Conservation (phyloP, 768 basidiomycete genomes). For the Lepiota brunneoincarnata region DNA sequence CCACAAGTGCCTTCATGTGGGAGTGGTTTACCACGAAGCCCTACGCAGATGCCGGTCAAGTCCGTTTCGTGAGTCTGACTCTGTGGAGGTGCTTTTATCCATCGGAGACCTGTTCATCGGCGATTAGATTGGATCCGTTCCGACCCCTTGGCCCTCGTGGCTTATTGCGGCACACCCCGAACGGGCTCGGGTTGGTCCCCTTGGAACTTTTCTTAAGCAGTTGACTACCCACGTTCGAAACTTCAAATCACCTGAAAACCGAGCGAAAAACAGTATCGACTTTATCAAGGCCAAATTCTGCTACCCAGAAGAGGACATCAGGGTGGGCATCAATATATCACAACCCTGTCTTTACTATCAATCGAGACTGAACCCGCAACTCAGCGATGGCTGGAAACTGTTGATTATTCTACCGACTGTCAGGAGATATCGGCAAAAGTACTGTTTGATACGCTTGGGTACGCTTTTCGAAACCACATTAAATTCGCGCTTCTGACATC, state of each 20-base stretch:
- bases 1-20: slow-evolving; percentile 93
- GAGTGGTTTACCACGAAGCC: slow-evolving; percentile 84
- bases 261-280: slow-evolving; percentile 57
- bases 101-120: not conserved
- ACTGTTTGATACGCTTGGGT: slow-evolving; percentile 70
- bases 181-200: slow-evolving; percentile 48
- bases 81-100: not conserved
- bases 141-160: slow-evolving; percentile 98
- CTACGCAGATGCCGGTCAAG: slow-evolving; percentile 74
- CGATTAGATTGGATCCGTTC: slow-evolving; percentile 73
- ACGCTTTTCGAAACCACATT: slow-evolving; percentile 18
- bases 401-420: slow-evolving; percentile 71
- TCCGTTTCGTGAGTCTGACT: slow-evolving; percentile 67
- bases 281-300: slow-evolving; percentile 81
- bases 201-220: slow-evolving; percentile 57
- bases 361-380: not conserved
- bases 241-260: slow-evolving; percentile 61
- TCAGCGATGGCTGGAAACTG: slow-evolving; percentile 84
- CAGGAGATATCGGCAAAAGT: slow-evolving; percentile 60
- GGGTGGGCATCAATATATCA: slow-evolving; percentile 35
- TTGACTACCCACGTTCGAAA: slow-evolving; percentile 63
- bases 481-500: not conserved
- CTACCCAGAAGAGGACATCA: slow-evolving; percentile 79
- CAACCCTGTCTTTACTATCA: not conserved
- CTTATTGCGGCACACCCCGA: slow-evolving; percentile 81